Conservation (phyloP, 2,329 filamentous ascomycete species). For the Pseudogymnoascus sp. region DNA sequence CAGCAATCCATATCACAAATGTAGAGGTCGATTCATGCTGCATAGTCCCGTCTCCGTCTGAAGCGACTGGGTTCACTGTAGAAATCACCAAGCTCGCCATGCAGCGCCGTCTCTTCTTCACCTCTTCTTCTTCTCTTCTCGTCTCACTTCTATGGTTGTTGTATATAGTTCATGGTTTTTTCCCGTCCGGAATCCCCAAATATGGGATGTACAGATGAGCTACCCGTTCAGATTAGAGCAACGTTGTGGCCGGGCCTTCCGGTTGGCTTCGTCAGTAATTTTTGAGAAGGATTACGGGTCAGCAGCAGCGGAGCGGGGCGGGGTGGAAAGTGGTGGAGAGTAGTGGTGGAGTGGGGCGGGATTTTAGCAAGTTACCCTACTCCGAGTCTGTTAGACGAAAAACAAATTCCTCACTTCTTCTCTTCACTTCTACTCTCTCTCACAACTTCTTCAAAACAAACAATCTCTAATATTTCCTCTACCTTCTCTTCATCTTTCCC, state of each 20-base stretch:
- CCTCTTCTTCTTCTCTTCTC: neutral
- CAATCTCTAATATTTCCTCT: neutral
- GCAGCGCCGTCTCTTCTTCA: neutral
- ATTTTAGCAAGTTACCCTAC: neutral
- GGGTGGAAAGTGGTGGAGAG: neutral
- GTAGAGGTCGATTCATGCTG: constrained; percentile 11
- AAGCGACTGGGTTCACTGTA: neutral
- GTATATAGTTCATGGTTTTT: constrained; percentile 2
- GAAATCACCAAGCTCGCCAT: neutral
- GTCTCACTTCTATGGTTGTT: neutral
- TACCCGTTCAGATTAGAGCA: constrained; percentile 4
- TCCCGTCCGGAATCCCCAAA: neutral
- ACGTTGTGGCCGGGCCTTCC: neutral
- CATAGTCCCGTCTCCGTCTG: constrained; percentile 1
- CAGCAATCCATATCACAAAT: constrained; percentile 31
- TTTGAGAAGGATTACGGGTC: neutral
- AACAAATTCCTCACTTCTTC: constrained; percentile 7
- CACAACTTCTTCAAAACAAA: constrained; percentile 8
- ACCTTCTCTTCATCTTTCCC: neutral
- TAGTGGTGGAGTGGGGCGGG: neutral
- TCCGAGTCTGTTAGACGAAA: neutral
- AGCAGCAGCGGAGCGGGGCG: neutral
- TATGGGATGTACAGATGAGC: neutral
- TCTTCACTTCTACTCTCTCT: constrained; percentile 1
- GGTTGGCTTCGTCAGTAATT: constrained; percentile 5